These are phyloP conservation scores for Tolypocladium tropicale DNA, from an alignment of 2,329 filamentous ascomycete genomes.

Conservation along the genomic window DNA sequence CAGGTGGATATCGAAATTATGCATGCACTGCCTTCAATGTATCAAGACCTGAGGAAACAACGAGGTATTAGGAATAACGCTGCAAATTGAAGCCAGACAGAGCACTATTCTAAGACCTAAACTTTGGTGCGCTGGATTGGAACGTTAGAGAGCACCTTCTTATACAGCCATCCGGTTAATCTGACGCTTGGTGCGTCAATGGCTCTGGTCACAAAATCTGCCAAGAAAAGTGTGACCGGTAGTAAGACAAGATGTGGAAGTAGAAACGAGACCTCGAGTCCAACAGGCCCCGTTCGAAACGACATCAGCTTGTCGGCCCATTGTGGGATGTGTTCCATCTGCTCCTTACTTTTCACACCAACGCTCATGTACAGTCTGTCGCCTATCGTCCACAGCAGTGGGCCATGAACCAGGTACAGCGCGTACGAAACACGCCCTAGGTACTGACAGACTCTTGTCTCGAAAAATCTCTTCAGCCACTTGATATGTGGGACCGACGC, in stretches of 20 bases:
- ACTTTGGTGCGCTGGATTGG: conserved; percentile 8
- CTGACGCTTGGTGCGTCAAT: conserved; percentile 52
- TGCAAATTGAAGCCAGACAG: too few relatives aligned
- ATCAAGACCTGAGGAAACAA: too few relatives aligned
- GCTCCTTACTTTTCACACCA: conserved; percentile 41
- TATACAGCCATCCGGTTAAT: conserved; percentile 47
- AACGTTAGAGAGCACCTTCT: conserved; percentile 22
- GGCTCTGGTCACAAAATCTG: conserved; percentile 43
- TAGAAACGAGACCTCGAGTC: conserved; percentile 50
- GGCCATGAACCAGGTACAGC: conserved; percentile 55
- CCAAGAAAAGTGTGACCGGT: conserved; percentile 47
- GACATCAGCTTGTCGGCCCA: conserved; percentile 49
- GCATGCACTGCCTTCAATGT: too few relatives aligned
- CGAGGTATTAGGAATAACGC: too few relatives aligned
- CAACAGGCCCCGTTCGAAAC: conserved; percentile 44
- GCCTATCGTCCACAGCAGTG: conserved; percentile 47
- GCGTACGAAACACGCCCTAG: conserved; percentile 52
- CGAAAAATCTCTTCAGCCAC: conserved; percentile 49
- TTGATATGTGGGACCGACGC: conserved; percentile 44
- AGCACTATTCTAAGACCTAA: neutral
- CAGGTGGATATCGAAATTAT: too few relatives aligned
- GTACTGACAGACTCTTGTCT: conserved; percentile 47
- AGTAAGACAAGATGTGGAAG: conserved; percentile 48
- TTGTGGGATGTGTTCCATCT: conserved; percentile 37
- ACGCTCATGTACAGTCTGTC: conserved; percentile 53